Base-by-base conservation (phyloP, 331 rosid genomes). In the Saraca asoca region DNA sequence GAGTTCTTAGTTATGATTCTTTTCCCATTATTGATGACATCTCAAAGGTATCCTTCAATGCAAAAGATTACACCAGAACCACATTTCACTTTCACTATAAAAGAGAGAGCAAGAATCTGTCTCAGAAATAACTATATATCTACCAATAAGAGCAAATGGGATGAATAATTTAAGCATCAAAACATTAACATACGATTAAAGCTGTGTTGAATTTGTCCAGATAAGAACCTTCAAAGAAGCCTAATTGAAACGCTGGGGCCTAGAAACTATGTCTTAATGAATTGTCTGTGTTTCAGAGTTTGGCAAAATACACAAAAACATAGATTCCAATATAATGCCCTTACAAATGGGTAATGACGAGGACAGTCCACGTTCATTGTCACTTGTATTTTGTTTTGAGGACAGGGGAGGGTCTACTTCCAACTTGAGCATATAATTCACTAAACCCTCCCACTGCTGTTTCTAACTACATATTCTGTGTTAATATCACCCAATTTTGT, bases 221-320 rank as follows among this genome's bases (percentile, higher is more conserved):
- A 19, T 46, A 8, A 71, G 33, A 54, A 58, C 69, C 48, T 20
- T 18, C 48, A 49, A 15, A n/a, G n/a, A n/a, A n/a, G n/a, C n/a
- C n/a, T n/a, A n/a, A n/a, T n/a, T n/a, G n/a, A n/a, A n/a, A n/a
- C n/a, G n/a, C n/a, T n/a, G 12, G 50, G 9, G 33, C 43, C 19
- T 45, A 60, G 3, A 72, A 46, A 62, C 53, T n/a, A 13, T 50
- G 70, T 70, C 83, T 79, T 29, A 34, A 64, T 44, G 58, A 55
- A 69, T 59, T 64, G 83, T 69, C 83, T 16, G 33, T 17, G 74
- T 63, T 65, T 51, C 59, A 35, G 38, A 34, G 19, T 5, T 43
- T 56, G 5, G 61, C 35, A 41, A 64, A 1, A 49, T 11, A 18
- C 51, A 19, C 50, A 70, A 12, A 58, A 61, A 41, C 17, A 8